phyloP scores from a whole-genome alignment of 2,329 filamentous ascomycete genomes.

The Chaetomiaceae sp. region DNA sequence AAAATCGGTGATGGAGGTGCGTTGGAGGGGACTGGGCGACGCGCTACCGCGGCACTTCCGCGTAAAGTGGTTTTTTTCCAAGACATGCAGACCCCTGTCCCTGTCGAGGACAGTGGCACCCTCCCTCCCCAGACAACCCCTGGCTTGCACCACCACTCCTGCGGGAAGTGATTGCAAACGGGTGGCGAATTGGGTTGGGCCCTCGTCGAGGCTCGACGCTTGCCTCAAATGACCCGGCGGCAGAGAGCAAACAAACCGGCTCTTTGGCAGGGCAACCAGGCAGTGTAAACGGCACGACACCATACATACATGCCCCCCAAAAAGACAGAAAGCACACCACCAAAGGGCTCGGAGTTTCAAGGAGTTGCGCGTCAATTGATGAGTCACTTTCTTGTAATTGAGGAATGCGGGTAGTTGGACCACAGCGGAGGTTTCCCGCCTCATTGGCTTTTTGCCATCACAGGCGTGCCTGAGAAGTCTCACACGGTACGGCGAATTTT shows the following conservation, averaged over 20 bases:
- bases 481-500: neutral
- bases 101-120: constrained; percentile 10
- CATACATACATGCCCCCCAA: neutral
- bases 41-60: constrained; percentile 29
- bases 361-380: constrained; percentile 11
- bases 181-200: neutral
- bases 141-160: neutral
- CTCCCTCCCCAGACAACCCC: constrained; percentile 3
- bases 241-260: constrained; percentile 10
- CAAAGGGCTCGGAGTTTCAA: neutral
- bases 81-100: constrained; percentile 26
- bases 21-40: constrained; percentile 20
- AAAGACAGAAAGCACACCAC: neutral
- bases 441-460: neutral
- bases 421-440: neutral
- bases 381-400: constrained; percentile 24
- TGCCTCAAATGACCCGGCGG: neutral
- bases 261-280: constrained; percentile 3
- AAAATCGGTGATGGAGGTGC: constrained; percentile 23
- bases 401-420: constrained; percentile 6
- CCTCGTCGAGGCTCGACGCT: neutral
- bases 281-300: neutral
- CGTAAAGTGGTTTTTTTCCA: constrained; percentile 31
- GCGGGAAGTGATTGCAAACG: constrained; percentile 7
- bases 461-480: neutral